Percentiles rank a stretch among this genome's conserved stretches.
Conservation (phyloP, 2,329 filamentous ascomycete genomes). For the Botrytis aclada region DNA sequence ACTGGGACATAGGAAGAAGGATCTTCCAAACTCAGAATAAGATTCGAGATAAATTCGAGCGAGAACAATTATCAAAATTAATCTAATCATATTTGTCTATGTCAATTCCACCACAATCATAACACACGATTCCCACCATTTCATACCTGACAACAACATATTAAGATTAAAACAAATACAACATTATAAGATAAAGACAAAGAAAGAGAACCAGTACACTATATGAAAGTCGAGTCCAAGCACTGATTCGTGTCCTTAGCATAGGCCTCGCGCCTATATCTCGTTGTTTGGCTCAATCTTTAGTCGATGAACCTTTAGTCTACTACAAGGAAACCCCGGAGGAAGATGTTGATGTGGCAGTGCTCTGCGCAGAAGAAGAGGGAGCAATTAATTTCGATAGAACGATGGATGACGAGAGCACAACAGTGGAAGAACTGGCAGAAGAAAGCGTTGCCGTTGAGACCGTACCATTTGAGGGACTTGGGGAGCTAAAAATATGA, state of each 20-base stretch:
- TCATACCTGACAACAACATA: background rate
- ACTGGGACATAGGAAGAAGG: background rate
- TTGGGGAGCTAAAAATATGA: background rate
- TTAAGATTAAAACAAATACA: background rate
- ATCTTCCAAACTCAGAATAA: background rate
- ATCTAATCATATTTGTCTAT: slow-evolving; percentile 10
- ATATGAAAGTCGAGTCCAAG: background rate
- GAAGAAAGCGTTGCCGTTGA: background rate
- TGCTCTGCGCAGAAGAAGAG: background rate
- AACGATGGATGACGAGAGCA: background rate
- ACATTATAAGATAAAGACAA: background rate
- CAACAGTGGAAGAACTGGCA: background rate
- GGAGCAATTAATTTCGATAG: background rate
- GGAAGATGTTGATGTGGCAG: no score
- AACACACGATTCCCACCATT: background rate
- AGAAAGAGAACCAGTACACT: background rate
- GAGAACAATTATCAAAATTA: background rate
- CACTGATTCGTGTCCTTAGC: background rate
- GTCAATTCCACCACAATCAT: background rate
- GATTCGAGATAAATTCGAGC: background rate
- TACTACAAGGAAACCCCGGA: background rate
- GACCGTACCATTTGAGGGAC: background rate
- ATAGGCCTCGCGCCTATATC: background rate
- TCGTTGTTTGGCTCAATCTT: background rate
- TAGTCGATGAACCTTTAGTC: background rate